phyloP scores from a whole-genome alignment of 148 eudicot species.

The Rhododendron henanense region DNA sequence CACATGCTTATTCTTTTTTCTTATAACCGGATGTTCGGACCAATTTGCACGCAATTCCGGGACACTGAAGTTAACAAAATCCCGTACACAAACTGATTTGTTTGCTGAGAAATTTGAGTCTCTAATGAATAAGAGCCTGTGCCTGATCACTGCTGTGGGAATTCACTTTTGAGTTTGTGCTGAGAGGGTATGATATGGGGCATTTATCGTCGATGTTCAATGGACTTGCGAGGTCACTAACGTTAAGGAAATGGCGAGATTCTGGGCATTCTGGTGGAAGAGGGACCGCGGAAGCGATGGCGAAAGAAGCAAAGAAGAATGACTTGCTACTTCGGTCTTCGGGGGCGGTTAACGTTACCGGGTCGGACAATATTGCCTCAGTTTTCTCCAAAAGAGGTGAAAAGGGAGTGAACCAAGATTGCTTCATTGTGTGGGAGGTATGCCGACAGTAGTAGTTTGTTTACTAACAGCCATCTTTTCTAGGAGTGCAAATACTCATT shows the following conservation, averaged over 20 bases:
- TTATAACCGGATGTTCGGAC: not conserved
- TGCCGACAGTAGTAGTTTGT: not conserved
- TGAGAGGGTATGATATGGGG: constrained; percentile 50
- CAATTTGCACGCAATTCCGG: no score
- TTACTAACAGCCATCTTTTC: not conserved
- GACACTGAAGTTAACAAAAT: not conserved
- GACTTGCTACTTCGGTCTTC: constrained; percentile 69
- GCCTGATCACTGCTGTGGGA: not conserved
- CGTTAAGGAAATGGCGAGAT: constrained; percentile 41
- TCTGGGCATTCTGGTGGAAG: constrained; percentile 33
- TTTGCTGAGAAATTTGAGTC: not conserved
- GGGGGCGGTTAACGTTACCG: constrained; percentile 52
- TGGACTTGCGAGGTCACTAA: constrained; percentile 72
- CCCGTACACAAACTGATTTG: not conserved
- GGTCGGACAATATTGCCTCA: constrained; percentile 73
- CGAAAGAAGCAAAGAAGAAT: constrained; percentile 74
- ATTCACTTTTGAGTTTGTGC: constrained; percentile 17
- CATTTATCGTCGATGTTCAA: constrained; percentile 71
- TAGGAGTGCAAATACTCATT: not conserved
- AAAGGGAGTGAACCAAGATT: constrained; percentile 94
- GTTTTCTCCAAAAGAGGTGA: constrained; percentile 71
- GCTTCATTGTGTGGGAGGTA: constrained; percentile 99
- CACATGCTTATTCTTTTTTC: not conserved
- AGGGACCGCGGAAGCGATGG: constrained; percentile 62
- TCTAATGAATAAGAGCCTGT: not conserved